Base-by-base conservation (phyloP, 495 filamentous ascomycete genomes). In the Talaromyces wortmannii region DNA sequence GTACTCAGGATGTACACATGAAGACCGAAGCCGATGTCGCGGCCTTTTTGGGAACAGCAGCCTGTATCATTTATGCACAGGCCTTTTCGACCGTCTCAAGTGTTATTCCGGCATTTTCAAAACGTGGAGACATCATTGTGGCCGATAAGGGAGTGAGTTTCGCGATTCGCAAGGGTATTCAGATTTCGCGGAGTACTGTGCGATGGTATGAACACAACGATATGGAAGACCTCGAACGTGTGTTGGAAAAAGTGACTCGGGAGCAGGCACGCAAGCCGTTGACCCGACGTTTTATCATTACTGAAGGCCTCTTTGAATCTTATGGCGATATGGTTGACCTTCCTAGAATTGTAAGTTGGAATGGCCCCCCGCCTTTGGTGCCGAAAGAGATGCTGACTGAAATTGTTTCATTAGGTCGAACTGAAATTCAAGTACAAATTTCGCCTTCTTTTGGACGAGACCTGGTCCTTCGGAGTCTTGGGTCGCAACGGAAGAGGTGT, bases 1-100 rank as follows among this genome's bases (percentile, higher is more conserved):
- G 91, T 52, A 97, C 89, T 23, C 95, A 99, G 66, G 94, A 99
- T 72, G 91, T 99, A 16, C 95, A 99, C 69, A 91, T 97, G 83
- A 90, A 92, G 74, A 89, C 89, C 2, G 95, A 99, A 69, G 86
- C 89, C 43, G 92, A 99, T 69, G 91, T 99, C 65, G 90, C 94
- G 4, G 78, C 85, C 17, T 94, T 88, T 68, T 69, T 99, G 12
- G 94, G 94, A 7, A 86, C 88, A 15, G 81, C 90, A 33, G 85
- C 85, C 33, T 94, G 90, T 65, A 97, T 99, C 57, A 80, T 97
- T 47, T 97, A 99, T 67, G 85, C 94, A 0, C 94, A 99, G 63
- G 86, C 91, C 0, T 97, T 99, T 65, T 92, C 88, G 6, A 96
- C 94, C 36, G 95, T 97, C 55, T 89, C 87, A 0, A 89, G 85